Evolutionary conservation across 75 land plant genomes (phyloP).

Genomic region (Sequoiadendron giganteum): DNA sequence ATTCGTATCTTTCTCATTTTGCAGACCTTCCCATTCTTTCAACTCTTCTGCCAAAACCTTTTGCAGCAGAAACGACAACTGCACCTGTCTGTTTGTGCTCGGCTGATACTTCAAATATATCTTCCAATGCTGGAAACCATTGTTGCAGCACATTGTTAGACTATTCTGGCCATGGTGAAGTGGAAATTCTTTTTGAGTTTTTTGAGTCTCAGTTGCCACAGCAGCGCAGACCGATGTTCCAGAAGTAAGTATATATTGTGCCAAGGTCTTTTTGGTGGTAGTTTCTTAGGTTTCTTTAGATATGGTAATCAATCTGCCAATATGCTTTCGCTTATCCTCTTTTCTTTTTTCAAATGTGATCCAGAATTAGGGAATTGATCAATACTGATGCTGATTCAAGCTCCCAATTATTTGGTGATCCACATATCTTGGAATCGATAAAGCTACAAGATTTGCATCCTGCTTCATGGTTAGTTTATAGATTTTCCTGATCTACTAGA

Average conservation of each 20-base stretch:
- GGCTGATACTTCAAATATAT: not conserved
- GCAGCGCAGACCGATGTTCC: constrained; percentile 44
- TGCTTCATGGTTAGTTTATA: constrained; percentile 58
- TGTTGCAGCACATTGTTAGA: constrained; percentile 18
- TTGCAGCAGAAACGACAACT: not conserved
- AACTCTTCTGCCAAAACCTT: constrained; percentile 25
- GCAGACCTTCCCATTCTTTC: constrained; percentile 21
- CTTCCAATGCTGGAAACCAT: not conserved
- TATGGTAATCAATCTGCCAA: not conserved
- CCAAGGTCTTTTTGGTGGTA: not conserved
- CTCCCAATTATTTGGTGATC: constrained; percentile 28
- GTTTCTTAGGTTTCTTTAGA: not conserved
- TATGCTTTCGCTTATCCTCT: not conserved
- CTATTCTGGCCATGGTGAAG: not conserved
- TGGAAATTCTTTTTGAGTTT: constrained; percentile 68
- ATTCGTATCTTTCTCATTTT: constrained; percentile 10
- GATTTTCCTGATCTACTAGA: not conserved
- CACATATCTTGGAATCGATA: constrained; percentile 21
- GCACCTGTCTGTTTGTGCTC: not conserved
- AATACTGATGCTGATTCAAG: constrained; percentile 13
- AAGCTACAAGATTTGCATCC: constrained; percentile 58
- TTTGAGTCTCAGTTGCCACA: constrained; percentile 65
- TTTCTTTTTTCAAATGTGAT: not conserved
- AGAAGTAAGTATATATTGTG: constrained; percentile 39
- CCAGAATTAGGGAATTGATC: constrained; percentile 55